Base-by-base conservation (phyloP, 192 early-diverging fungal species). In the Bifiguratus adelaidae region DNA sequence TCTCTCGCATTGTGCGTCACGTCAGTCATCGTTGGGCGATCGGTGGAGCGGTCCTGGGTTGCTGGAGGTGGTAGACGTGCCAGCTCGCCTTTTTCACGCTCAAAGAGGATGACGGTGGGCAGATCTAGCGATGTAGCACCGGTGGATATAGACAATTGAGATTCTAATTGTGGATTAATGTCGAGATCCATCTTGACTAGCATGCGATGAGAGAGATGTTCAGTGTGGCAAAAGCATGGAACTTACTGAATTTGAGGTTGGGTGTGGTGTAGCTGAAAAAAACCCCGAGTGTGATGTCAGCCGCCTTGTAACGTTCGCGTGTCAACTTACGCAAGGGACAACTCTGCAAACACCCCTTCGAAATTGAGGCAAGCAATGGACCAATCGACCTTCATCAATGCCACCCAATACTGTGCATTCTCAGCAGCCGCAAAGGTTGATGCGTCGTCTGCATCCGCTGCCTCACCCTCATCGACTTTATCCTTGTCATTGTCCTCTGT, bases 341-440 rank as follows among this genome's bases (percentile, higher is more conserved):
- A 21, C 7, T 40, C 37, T 21, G 37, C 37, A 15, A 40, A 7
- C 18, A 40, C 37, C 18, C 37, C 37, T 15, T 40, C 37, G 15
- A 40, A 40, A 40, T 40, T 40, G 7, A 40, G 37, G 15, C 37
- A 40, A 11, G 37, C 37, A 13, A 40, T 40, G 7, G 37, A 40
- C 37, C 37, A 40, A 0, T 5, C 18, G 7, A 21, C 37, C 37
- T 21, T 20, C 5, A 40, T 11, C 37, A 40, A 21, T 20, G 22
- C 13, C 16, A 40, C 13, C 1, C 22, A 40, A 21, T 40, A 21
- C 15, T 40, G 16, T 5, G 37, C 37, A 15, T 1, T 21, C 7
- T 21, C 37, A 15, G 16, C 37, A 11, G 6, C 37, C 37, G 37
- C 7, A 15, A 1, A 7, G 18, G 6, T 40, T 21, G 32, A 34